These are phyloP conservation scores for Dothistroma pini DNA, from an alignment of 2,329 filamentous ascomycete genomes.

Conservation along the genomic window DNA sequence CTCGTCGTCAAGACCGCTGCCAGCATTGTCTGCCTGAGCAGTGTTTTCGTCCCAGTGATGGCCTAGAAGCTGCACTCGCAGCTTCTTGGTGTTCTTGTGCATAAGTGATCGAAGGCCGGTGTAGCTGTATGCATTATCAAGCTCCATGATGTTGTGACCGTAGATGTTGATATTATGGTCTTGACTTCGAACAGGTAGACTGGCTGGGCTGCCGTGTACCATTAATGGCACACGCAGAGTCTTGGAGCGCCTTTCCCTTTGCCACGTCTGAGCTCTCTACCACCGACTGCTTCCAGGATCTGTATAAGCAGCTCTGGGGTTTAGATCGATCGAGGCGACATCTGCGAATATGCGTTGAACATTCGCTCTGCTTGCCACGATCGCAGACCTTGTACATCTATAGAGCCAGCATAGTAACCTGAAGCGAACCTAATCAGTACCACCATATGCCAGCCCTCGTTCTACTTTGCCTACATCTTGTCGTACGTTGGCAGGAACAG, in stretches of 20 bases:
- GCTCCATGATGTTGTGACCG: constrained; percentile 12
- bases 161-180: constrained; percentile 14
- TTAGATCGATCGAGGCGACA: constrained; percentile 18
- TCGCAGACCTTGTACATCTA: background rate
- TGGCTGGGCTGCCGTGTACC: constrained; percentile 17
- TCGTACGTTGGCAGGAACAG: background rate
- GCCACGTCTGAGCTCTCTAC: constrained; percentile 22
- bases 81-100: constrained; percentile 20
- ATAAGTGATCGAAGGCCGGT: constrained; percentile 10
- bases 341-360: background rate
- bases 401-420: background rate
- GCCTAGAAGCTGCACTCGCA: constrained; percentile 15
- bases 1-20: background rate
- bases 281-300: constrained; percentile 21
- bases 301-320: constrained; percentile 18
- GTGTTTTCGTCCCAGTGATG: constrained; percentile 17
- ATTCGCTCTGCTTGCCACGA: background rate
- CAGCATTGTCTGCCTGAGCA: constrained; percentile 4
- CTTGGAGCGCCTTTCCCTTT: constrained; percentile 3
- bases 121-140: constrained; percentile 13
- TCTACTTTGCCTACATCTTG: background rate
- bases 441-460: background rate
- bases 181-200: constrained; percentile 17
- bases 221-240: constrained; percentile 15
- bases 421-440: background rate